These are phyloP conservation scores for Pecoramyces ruminantium DNA, from an alignment of 192 early-diverging fungal species.

Conservation along the genomic window DNA sequence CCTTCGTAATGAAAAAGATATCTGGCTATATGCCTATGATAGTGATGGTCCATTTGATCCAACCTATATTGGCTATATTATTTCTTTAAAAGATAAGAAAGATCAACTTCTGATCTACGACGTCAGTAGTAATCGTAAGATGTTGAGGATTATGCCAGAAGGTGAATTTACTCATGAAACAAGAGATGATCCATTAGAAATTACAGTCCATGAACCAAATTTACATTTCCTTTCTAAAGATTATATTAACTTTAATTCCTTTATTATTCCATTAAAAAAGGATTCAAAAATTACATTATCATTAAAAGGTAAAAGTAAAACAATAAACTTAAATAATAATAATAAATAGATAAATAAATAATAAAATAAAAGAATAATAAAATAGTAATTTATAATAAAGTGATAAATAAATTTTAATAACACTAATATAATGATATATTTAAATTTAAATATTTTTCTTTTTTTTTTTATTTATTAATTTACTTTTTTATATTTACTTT, in stretches of 20 bases:
- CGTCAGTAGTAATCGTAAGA: neutral
- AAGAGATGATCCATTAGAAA: neutral
- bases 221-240: neutral
- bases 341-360: no score
- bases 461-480: no score
- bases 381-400: no score
- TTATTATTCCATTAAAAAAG: neutral
- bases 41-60: neutral
- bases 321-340: no score
- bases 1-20: neutral
- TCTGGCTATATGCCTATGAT: neutral
- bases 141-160: neutral
- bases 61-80: neutral
- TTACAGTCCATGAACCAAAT: neutral
- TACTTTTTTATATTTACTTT: no score
- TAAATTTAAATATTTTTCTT: no score
- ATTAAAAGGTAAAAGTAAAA: neutral
- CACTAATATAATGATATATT: no score
- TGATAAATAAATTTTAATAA: no score
- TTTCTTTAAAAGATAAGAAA: neutral
- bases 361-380: no score
- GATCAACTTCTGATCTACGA: neutral
- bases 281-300: neutral
- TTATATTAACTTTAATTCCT: neutral
- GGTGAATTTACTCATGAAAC: neutral